Evolutionary conservation across 163 green algal species (phyloP).

Genomic region (Chlamydomonas reinhardtii): DNA sequence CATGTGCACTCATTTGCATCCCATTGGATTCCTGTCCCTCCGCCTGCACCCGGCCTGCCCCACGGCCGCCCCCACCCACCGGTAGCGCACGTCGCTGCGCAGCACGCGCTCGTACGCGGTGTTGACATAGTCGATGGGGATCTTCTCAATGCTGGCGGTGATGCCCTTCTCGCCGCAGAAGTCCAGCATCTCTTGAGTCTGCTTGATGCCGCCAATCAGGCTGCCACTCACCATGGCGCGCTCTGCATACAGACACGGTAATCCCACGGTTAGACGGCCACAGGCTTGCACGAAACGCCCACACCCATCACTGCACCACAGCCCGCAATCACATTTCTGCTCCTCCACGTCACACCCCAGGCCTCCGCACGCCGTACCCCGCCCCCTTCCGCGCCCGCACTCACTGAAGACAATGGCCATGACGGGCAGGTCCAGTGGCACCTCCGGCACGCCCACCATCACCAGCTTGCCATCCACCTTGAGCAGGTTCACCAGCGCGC

Average conservation of each 20-base stretch:
- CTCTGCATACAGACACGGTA: neutral
- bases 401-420: conserved; percentile 50
- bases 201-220: conserved; percentile 79
- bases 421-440: conserved; percentile 49
- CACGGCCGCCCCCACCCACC: neutral
- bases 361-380: neutral
- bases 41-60: too few species aligned
- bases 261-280: too few species aligned
- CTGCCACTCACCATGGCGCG: conserved; percentile 40
- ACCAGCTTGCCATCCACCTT: conserved; percentile 69
- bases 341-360: neutral
- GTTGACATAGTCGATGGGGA: conserved; percentile 49
- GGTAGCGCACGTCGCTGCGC: conserved; percentile 54
- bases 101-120: conserved; percentile 51
- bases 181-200: conserved; percentile 88
- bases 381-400: neutral
- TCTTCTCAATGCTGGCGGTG: conserved; percentile 44
- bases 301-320: neutral
- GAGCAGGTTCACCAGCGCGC: conserved; percentile 40
- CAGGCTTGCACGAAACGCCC: neutral
- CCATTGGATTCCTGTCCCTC: too few species aligned
- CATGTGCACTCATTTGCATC: too few species aligned
- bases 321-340: neutral
- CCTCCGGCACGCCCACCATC: conserved; percentile 68
- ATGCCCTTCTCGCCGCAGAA: conserved; percentile 73